Conservation (phyloP, 2,329 filamentous ascomycete species). For the Cercospora zeina region DNA sequence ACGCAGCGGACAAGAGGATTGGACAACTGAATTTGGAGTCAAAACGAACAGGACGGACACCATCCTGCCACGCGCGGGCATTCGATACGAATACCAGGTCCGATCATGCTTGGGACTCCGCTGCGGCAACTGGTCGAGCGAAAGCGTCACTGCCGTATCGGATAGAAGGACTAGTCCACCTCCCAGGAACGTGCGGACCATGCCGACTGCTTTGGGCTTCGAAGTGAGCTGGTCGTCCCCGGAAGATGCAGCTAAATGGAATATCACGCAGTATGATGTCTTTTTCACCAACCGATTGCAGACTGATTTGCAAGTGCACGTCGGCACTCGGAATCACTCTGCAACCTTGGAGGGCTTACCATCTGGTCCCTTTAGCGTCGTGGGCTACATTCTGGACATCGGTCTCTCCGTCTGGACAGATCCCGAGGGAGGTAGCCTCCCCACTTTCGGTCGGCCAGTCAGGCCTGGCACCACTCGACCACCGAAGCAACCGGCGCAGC, state of each 20-base stretch:
- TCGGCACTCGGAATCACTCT: slow-evolving; percentile 5
- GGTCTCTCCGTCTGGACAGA: slow-evolving; percentile 9
- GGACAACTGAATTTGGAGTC: not conserved
- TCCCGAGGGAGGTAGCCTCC: slow-evolving; percentile 8
- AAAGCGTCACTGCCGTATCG: slow-evolving; percentile 12
- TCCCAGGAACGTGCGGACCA: slow-evolving; percentile 9
- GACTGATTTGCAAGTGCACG: not conserved
- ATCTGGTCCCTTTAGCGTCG: slow-evolving; percentile 15
- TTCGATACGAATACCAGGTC: slow-evolving; percentile 21
- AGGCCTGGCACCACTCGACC: slow-evolving; percentile 2
- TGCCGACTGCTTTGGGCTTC: slow-evolving; percentile 13
- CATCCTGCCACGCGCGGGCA: slow-evolving; percentile 13
- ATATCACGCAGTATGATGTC: slow-evolving; percentile 16
- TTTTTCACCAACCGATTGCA: slow-evolving; percentile 3
- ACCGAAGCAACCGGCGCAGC: not conserved
- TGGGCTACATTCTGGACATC: slow-evolving; percentile 1
- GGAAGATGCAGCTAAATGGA: slow-evolving; percentile 8
- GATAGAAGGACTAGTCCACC: slow-evolving; percentile 16
- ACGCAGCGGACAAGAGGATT: slow-evolving; percentile 7
- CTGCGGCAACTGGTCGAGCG: slow-evolving; percentile 15
- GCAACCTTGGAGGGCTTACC: slow-evolving; percentile 10
- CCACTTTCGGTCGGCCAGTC: not conserved
- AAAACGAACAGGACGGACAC: slow-evolving; percentile 13
- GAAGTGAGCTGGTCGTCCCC: slow-evolving; percentile 14
- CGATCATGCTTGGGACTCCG: slow-evolving; percentile 15